Evolutionary conservation across 306 rosid species (phyloP), one percentile per base, ranked within the genome.

Genomic region (Aeschynomene evenia): DNA sequence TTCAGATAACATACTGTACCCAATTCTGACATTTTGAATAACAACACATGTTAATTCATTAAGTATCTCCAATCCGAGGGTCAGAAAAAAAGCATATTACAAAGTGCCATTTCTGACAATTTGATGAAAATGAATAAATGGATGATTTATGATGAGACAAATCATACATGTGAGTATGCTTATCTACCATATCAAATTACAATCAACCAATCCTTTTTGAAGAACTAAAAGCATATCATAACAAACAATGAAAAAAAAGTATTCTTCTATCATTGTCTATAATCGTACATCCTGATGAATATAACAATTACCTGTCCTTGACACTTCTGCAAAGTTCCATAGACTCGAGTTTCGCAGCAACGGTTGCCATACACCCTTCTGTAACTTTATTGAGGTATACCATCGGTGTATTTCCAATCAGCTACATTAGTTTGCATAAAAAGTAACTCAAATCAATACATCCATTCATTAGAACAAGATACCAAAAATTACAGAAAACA

Each of bases 241-340:
- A n/a, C 21, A 9, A 56, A 40, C 5, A 11, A 9, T 3, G 12
- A 19, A 0, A 59, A 66, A 13, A 12, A 9, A 45, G 15, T 6
- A 4, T 1, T 5, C 2, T 9, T 37, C 5, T 11, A n/a, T 65
- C 52, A 34, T 21, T 20, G 65, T 4, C 54, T 14, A 5, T 5
- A 7, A 53, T 43, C 8, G 46, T 36, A 39, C 22, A 48, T 37
- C 23, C 8, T 39, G 21, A 31, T 20, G 31, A 15, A 45, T 45
- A 24, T 24, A 43, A 46, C 36, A 7, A 51, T 46, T 79, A 93
- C 97, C 98, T 88, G 72, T 90, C 98, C 81, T 93, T 93, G 59
- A 93, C 97, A 76, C 98, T 93, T 74, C 96, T 86, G 71, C 98
- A 93, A 18, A 97, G 98, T 73, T 88, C 85, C 98, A 93, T 93